Evolutionary conservation across 495 filamentous ascomycete genomes (phyloP).

Genomic region (Penicillium cinerascens): DNA sequence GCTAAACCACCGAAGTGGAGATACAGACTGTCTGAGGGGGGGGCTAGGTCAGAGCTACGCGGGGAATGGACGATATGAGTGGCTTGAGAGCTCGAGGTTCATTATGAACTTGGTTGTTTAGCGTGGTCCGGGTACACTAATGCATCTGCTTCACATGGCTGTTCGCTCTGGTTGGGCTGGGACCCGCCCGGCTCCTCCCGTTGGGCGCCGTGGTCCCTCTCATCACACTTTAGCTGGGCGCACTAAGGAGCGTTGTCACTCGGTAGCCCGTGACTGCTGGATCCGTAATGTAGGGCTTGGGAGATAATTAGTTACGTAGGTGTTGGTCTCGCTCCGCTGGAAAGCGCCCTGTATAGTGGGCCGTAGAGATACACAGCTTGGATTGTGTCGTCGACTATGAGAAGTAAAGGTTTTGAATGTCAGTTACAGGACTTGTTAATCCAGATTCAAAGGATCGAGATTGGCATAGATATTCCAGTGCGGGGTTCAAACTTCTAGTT

Average conservation of each 20-base stretch:
- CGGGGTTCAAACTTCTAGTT: too few species aligned
- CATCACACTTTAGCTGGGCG: slow-evolving; percentile 19
- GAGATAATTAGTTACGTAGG: too few species aligned
- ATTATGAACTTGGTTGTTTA: slow-evolving; percentile 2
- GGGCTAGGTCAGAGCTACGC: slow-evolving; percentile 12
- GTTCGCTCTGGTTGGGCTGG: slow-evolving; percentile 19
- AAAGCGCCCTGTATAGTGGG: too few species aligned
- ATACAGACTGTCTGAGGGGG: neutral
- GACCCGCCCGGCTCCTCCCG: slow-evolving; percentile 25
- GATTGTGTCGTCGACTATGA: too few species aligned
- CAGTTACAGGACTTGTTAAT: too few species aligned
- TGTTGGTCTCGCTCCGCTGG: too few species aligned
- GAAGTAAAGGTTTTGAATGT: too few species aligned
- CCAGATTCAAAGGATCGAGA: too few species aligned
- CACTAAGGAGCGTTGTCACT: neutral
- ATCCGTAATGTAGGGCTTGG: neutral
- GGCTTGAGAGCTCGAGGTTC: slow-evolving; percentile 19
- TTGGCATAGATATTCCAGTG: too few species aligned
- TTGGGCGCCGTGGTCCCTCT: slow-evolving; percentile 22
- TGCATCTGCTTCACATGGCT: slow-evolving; percentile 29
- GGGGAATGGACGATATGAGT: slow-evolving; percentile 14
- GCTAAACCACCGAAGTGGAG: slow-evolving; percentile 8
- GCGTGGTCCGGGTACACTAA: slow-evolving; percentile 16
- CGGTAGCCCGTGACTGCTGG: neutral
- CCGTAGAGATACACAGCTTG: too few species aligned